Base-by-base conservation (phyloP, 2,329 filamentous ascomycete species). In the Colletotrichum filicis region DNA sequence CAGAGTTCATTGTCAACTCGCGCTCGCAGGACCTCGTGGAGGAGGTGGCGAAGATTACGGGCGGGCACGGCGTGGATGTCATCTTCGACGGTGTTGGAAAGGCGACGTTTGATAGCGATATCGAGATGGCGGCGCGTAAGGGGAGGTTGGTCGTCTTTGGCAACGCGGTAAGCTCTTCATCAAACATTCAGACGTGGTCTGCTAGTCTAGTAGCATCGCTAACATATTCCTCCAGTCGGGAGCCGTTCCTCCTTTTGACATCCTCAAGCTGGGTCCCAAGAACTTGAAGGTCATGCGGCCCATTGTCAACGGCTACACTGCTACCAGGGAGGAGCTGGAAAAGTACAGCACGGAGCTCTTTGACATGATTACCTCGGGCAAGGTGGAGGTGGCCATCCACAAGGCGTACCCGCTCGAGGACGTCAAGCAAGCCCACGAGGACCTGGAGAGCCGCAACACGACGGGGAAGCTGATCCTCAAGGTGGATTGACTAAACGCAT, bases 31-130 rank as follows among this genome's bases (percentile, higher is more conserved):
- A 88, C 74, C 84, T 92, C 28, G 88, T 89, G 69, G 82, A 81
- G 49, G 86, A 89, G 79, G 91, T 94, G 6, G 85, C 88, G 77
- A 88, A 93, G 79, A 91, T 94, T 61, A 98, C 95, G 0, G 89
- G 86, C 2, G 92, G 92, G 0, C 84, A 91, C 73, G 95, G 95
- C 8, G 92, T 93, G 2, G 89, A 91, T 75, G 94, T 92, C 11
- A 92, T 97, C 32, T 97, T 95, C 80, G 95, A 98, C 80, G 93
- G 94, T 6, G 94, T 98, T 3, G 95, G 95, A 14, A 94, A 94
- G 84, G 88, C 88, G 61, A 98, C 95, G 0, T 97, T 97, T 83
- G 94, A 98, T 76, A 87, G 90, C 24, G 93, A 92, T 78, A 81
- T 98, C 75, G 90, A 95, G 75, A 89, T 91, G 77, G 87, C 96